These are phyloP conservation scores for Fusarium xylarioides DNA, from an alignment of 2,329 filamentous ascomycete genomes.

Conservation along the genomic window DNA sequence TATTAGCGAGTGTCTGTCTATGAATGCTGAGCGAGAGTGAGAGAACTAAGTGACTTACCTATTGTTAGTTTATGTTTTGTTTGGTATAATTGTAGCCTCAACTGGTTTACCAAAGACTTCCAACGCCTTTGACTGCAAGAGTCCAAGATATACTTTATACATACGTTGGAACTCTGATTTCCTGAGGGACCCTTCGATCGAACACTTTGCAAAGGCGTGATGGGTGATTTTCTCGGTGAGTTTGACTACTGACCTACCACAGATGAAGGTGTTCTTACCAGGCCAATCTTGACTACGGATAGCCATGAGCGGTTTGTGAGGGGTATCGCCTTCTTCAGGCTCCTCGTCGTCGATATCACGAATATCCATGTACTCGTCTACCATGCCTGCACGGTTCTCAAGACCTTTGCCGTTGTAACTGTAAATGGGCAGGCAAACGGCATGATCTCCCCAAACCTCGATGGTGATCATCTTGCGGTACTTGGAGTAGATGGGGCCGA, in stretches of 20 bases:
- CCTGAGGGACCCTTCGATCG: conserved; percentile 24
- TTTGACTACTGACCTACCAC: conserved; percentile 24
- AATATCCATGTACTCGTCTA: conserved; percentile 32
- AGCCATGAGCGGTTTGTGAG: conserved; percentile 1
- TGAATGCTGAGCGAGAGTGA: not conserved
- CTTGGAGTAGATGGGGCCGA: conserved; percentile 35
- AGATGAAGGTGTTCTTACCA: conserved; percentile 8
- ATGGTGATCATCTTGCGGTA: conserved; percentile 39
- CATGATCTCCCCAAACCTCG: conserved; percentile 30
- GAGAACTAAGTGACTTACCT: not conserved
- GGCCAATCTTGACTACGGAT: conserved; percentile 5
- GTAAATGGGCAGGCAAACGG: conserved; percentile 32
- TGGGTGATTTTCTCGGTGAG: conserved; percentile 28
- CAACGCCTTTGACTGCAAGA: not conserved
- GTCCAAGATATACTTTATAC: not conserved
- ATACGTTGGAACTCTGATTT: not conserved
- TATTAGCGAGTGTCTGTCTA: not conserved
- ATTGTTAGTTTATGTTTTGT: not conserved
- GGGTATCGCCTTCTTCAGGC: not conserved
- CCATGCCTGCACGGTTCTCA: not conserved
- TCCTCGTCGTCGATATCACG: conserved; percentile 8
- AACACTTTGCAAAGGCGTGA: conserved; percentile 16
- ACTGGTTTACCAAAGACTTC: conserved; percentile 7
- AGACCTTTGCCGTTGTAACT: conserved; percentile 32
- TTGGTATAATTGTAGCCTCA: not conserved